These are phyloP conservation scores for Salix suchowensis DNA, from an alignment of 345 rosid genomes.

Conservation along the genomic window DNA sequence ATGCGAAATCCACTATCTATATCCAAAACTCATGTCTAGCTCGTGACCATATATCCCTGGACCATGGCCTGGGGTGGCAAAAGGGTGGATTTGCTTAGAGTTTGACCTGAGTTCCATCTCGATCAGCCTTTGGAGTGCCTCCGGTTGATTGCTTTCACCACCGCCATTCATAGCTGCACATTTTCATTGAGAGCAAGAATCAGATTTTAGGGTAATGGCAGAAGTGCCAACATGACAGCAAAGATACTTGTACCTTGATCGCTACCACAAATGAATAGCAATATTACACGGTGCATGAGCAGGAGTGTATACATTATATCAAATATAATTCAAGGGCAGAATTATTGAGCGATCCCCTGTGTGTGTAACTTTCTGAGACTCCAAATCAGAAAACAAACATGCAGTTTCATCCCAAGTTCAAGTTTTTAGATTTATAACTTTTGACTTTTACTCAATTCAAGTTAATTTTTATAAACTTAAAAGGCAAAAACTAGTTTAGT, in stretches of 20 bases:
- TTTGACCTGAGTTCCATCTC: slow-evolving; percentile 74
- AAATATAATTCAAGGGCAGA: not conserved
- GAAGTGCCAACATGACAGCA: not conserved
- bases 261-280: not conserved
- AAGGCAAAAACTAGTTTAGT: too few species aligned
- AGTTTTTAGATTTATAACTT: too few species aligned
- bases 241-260: not conserved
- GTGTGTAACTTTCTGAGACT: not conserved
- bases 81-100: slow-evolving; percentile 49
- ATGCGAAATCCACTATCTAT: slow-evolving; percentile 37
- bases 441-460: too few species aligned
- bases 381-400: not conserved
- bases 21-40: slow-evolving; percentile 67
- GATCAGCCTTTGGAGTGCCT: slow-evolving; percentile 63
- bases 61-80: slow-evolving; percentile 41
- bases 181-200: not conserved
- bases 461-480: too few species aligned
- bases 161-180: slow-evolving; percentile 48
- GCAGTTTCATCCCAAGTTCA: not conserved
- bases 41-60: slow-evolving; percentile 62
- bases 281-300: not conserved
- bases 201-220: not conserved
- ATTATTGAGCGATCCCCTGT: not conserved
- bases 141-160: slow-evolving; percentile 52
- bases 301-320: not conserved